Evolutionary conservation across 345 rosid species (phyloP).

Genomic region (Dipteronia sinensis): DNA sequence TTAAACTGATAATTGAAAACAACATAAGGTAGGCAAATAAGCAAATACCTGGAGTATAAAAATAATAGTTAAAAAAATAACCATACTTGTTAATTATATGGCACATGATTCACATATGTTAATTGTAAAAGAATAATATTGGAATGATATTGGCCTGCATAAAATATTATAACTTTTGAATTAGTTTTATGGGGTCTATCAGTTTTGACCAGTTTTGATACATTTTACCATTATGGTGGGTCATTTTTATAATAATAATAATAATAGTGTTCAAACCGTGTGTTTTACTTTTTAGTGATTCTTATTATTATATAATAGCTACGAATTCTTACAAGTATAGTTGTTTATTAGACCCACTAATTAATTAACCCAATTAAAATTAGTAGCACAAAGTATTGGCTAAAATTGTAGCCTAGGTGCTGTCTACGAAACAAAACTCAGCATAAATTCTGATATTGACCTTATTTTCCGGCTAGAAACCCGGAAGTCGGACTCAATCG

Average conservation of each 20-base stretch:
- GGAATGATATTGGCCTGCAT: too few relatives aligned
- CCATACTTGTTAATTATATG: background rate
- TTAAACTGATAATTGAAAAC: background rate
- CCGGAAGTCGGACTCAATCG: background rate
- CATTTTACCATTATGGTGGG: background rate
- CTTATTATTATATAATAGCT: background rate
- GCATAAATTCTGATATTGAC: background rate
- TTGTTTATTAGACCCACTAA: background rate
- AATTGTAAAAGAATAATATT: background rate
- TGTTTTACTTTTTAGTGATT: background rate
- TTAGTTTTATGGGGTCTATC: background rate
- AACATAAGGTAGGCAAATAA: background rate
- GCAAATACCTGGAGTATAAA: background rate
- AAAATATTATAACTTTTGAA: background rate
- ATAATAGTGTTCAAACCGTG: background rate
- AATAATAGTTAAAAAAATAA: background rate
- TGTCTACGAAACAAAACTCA: background rate
- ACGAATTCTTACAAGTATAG: background rate
- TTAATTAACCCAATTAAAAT: background rate
- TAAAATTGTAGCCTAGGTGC: too few relatives aligned
- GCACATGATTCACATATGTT: slow-evolving; percentile 12
- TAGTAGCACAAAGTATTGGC: background rate
- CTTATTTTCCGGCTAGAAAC: background rate
- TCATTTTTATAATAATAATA: background rate
- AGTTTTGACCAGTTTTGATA: background rate